Percentiles rank a stretch among this genome's conserved stretches.
Conservation (phyloP, 2,329 filamentous ascomycete genomes). For the Colletotrichum noveboracense region DNA sequence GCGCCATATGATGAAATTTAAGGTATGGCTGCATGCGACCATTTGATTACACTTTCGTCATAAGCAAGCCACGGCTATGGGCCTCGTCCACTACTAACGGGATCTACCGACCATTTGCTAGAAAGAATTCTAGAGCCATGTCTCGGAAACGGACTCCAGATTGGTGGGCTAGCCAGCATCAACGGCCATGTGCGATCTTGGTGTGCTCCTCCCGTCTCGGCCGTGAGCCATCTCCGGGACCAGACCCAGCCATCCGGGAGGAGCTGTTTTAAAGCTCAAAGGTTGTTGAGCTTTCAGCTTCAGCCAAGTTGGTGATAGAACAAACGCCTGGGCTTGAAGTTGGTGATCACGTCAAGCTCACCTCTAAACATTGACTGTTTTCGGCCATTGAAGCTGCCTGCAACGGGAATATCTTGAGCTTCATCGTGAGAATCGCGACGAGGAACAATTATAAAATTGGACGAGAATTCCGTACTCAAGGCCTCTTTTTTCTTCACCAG, state of each 20-base stretch:
- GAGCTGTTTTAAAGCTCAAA: neutral
- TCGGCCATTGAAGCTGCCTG: neutral
- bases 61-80: neutral
- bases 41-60: neutral
- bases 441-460: neutral
- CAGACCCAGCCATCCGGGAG: neutral
- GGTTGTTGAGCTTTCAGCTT: neutral
- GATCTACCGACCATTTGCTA: neutral
- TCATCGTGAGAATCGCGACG: neutral
- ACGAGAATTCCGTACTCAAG: neutral
- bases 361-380: neutral
- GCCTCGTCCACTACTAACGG: neutral
- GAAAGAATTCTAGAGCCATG: neutral
- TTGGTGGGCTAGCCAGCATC: neutral
- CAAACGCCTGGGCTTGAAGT: neutral
- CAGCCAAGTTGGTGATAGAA: neutral
- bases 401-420: neutral
- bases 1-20: neutral
- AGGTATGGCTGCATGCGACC: constrained; percentile 6
- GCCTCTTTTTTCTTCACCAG: neutral
- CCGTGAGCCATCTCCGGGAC: neutral
- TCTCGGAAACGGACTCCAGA: neutral
- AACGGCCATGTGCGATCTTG: neutral
- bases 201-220: neutral
- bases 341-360: neutral